These are phyloP conservation scores for Holtermanniella nyarrowii DNA, from an alignment of 768 basidiomycete species.

Conservation along the genomic window DNA sequence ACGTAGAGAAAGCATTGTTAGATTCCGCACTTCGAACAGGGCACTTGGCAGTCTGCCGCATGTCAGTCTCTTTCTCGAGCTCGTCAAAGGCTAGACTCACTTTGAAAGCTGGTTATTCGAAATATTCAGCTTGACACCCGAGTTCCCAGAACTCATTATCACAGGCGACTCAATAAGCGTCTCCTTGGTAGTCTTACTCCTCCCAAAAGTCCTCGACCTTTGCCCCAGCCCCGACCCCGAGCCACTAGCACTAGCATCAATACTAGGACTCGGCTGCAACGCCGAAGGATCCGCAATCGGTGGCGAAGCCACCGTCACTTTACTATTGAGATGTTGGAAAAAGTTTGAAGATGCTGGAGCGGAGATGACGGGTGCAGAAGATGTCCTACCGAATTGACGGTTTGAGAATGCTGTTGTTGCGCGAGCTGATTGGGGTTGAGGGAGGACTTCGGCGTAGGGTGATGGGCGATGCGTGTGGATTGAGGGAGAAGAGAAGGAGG, in stretches of 20 bases:
- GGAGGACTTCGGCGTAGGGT: neutral
- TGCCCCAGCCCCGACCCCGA: neutral
- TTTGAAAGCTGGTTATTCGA: slow-evolving; percentile 11
- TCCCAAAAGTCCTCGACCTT: slow-evolving; percentile 7
- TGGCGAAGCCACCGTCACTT: neutral
- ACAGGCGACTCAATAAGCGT: too few species aligned
- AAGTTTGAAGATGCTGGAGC: neutral
- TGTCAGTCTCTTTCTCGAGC: neutral
- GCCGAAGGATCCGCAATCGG: neutral
- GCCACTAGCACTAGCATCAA: too few species aligned
- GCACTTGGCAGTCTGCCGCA: slow-evolving; percentile 31
- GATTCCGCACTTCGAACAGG: slow-evolving; percentile 32
- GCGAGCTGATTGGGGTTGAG: neutral
- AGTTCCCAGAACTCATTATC: too few species aligned
- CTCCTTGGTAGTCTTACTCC: slow-evolving; percentile 13
- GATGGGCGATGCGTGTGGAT: slow-evolving; percentile 2
- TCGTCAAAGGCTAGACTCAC: neutral
- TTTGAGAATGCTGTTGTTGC: too few species aligned
- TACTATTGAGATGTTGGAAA: neutral
- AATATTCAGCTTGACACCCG: slow-evolving; percentile 13
- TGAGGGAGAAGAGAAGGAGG: slow-evolving; percentile 16
- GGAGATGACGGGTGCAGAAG: neutral
- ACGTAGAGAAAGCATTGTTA: slow-evolving; percentile 30
- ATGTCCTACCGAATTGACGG: neutral
- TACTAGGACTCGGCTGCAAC: neutral